Evolutionary conservation across 495 filamentous ascomycete species (phyloP).

Genomic region (Annulohypoxylon moriforme): DNA sequence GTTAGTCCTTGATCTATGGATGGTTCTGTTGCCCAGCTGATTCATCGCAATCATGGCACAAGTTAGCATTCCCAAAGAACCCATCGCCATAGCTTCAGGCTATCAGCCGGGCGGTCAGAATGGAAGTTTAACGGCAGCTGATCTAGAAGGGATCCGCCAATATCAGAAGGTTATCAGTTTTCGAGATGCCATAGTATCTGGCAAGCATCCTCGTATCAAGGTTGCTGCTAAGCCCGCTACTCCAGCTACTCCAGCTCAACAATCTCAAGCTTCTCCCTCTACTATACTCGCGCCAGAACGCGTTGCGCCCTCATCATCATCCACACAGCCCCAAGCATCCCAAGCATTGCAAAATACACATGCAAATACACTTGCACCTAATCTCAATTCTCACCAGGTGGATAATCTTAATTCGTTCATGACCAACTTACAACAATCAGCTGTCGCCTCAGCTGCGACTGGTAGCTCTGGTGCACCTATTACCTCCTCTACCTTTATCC

Average conservation of each 20-base stretch:
- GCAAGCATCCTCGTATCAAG: conserved; percentile 79
- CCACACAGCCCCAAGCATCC: conserved; percentile 25
- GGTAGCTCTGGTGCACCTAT: conserved; percentile 31
- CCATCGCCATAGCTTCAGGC: conserved; percentile 28
- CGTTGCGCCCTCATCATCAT: conserved; percentile 46
- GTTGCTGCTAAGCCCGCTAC: conserved; percentile 48
- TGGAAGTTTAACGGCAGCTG: conserved; percentile 39
- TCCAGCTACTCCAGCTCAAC: conserved; percentile 50
- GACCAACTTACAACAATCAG: conserved; percentile 51
- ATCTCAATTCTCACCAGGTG: conserved; percentile 47
- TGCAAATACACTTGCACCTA: conserved; percentile 28
- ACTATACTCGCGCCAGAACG: conserved; percentile 38
- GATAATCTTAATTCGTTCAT: conserved; percentile 54
- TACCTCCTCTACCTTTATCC: conserved; percentile 20
- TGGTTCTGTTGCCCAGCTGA: conserved; percentile 21
- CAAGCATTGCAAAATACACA: conserved; percentile 10
- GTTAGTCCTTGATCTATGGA: conserved; percentile 24
- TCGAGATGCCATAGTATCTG: conserved; percentile 79
- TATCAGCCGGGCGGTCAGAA: conserved; percentile 28
- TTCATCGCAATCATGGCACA: conserved; percentile 40
- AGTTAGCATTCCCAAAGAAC: conserved; percentile 30
- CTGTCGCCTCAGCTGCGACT: conserved; percentile 45
- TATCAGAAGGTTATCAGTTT: conserved; percentile 81
- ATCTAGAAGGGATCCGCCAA: conserved; percentile 60
- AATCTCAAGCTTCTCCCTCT: conserved; percentile 41